These are phyloP conservation scores for Glycine latifolia DNA, from an alignment of 306 rosid species.

Conservation along the genomic window DNA sequence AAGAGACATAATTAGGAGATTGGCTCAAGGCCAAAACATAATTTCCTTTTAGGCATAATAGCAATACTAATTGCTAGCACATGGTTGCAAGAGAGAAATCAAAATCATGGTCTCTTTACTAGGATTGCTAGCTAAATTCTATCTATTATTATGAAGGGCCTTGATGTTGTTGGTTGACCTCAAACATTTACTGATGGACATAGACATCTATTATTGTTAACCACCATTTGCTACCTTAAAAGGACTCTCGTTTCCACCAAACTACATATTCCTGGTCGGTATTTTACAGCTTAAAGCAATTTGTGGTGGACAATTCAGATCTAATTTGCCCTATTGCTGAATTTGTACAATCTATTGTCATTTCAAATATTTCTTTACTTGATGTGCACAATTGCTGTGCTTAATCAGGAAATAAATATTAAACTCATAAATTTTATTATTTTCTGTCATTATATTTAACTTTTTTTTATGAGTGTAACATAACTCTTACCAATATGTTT, in stretches of 20 bases:
- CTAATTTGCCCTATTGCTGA: constrained; percentile 11
- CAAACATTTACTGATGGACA: constrained; percentile 59
- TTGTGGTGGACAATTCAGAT: constrained; percentile 32
- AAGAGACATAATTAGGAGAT: constrained; percentile 56
- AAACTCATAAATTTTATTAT: not conserved
- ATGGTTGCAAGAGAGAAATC: constrained; percentile 64
- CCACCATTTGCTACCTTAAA: constrained; percentile 77
- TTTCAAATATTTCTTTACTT: constrained; percentile 27
- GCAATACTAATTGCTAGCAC: constrained; percentile 63
- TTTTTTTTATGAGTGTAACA: not conserved
- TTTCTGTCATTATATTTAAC: not conserved
- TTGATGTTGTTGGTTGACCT: constrained; percentile 68
- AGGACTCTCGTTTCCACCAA: constrained; percentile 48
- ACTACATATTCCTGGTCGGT: constrained; percentile 53
- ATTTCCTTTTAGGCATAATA: constrained; percentile 57
- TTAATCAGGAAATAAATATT: no score
- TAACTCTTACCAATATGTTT: no score
- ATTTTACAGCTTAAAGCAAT: constrained; percentile 47
- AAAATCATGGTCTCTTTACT: constrained; percentile 48
- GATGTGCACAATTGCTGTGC: no score
- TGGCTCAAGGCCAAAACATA: constrained; percentile 44
- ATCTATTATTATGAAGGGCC: constrained; percentile 47
- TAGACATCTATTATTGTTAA: constrained; percentile 38
- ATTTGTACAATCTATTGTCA: constrained; percentile 22
- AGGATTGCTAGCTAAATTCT: constrained; percentile 53